Base-by-base conservation (phyloP, 225 moss, liverwort and hornwort genomes). In the Anthoceros angustus region DNA sequence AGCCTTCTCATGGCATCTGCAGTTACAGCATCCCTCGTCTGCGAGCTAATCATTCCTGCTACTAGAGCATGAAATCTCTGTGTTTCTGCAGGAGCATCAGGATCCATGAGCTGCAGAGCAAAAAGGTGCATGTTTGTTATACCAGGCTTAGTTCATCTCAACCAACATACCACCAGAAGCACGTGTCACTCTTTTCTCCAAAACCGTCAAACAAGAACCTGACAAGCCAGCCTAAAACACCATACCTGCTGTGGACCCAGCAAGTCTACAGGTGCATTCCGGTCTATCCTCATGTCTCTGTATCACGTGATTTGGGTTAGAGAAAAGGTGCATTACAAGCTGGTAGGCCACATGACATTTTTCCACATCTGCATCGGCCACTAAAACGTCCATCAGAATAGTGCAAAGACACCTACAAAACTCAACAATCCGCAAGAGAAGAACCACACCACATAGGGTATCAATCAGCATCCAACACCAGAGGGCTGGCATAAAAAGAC, bases 31-130 rank as follows among this genome's bases (percentile, higher is more conserved):
- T 94, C 93, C 18, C 93, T 80, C 66, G 90, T 94, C 76, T 94
- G 93, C 8, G 93, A 79, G 76, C 93, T 94, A 20, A 94, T 84
- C 87, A 94, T 86, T 62, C 90, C 90, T 72, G 87, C 86, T 72
- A 94, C 85, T 50, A 94, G 78, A 25, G 83, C 80, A 63, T 94
- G 93, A 43, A 94, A 94, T 60, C 79, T 87, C 62, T 86, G 90
- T 25, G 83, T 87, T 69, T 84, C 86, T 74, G 72, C 69, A 72
- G 72, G 65, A 67, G 86, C 83, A 60, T 70, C 78, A 62, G 67
- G 41, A 68, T 93, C 82, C 63, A 87, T 61, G 63, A 93, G 72
- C 90, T 93, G 83, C 67, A 78, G 67, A 41, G 63, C 24, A 65
- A 42, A 63, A 21, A 42, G 69, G 66, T 25, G 9, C 25, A 21